Evolutionary conservation across 306 rosid genomes (phyloP).

Genomic region (Cercis canadensis): DNA sequence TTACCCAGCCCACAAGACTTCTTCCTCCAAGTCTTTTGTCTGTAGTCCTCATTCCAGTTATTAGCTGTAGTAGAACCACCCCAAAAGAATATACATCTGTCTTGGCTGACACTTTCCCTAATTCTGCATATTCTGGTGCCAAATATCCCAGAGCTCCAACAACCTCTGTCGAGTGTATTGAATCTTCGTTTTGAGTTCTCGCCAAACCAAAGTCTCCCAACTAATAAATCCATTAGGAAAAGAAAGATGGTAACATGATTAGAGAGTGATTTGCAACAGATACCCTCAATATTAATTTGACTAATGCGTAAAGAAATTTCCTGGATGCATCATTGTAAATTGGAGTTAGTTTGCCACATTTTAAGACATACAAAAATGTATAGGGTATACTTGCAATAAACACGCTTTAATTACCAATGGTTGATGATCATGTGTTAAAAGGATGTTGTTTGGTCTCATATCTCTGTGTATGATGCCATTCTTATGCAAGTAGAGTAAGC

Average conservation of each 20-base stretch:
- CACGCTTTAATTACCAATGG: slow-evolving; percentile 55
- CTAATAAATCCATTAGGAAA: slow-evolving; percentile 27
- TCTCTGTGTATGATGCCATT: slow-evolving; percentile 64
- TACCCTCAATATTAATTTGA: slow-evolving; percentile 8
- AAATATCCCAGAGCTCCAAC: slow-evolving; percentile 68
- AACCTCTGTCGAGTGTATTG: slow-evolving; percentile 46
- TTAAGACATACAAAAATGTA: background rate
- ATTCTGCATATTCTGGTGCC: slow-evolving; percentile 69
- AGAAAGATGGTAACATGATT: background rate
- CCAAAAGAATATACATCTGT: slow-evolving; percentile 68
- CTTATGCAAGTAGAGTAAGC: slow-evolving; percentile 52
- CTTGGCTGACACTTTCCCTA: slow-evolving; percentile 60
- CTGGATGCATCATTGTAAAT: no score
- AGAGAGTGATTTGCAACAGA: no score
- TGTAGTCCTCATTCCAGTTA: slow-evolving; percentile 53
- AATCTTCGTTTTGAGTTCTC: slow-evolving; percentile 43
- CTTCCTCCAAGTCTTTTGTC: slow-evolving; percentile 55
- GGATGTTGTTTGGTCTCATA: slow-evolving; percentile 66
- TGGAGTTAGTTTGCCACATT: background rate
- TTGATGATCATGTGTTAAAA: slow-evolving; percentile 57
- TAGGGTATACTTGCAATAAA: background rate
- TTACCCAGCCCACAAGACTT: slow-evolving; percentile 71
- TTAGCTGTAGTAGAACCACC: slow-evolving; percentile 57
- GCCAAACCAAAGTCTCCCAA: slow-evolving; percentile 71
- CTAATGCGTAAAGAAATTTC: no score